Evolutionary conservation across 768 basidiomycete genomes (phyloP).

Genomic region (Pluteus cervinus): DNA sequence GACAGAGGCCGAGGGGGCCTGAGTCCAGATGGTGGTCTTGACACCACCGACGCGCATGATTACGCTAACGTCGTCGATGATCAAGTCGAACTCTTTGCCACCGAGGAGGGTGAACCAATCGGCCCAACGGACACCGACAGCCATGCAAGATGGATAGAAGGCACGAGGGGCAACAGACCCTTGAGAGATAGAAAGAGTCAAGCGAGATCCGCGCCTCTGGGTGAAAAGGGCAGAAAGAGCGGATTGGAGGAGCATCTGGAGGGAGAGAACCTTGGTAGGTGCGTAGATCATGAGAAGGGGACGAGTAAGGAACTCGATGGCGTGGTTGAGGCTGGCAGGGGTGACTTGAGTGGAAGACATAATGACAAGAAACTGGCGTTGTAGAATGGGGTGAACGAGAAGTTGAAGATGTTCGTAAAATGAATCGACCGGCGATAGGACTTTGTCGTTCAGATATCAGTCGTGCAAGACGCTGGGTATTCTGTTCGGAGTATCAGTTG

Average conservation of each 20-base stretch:
- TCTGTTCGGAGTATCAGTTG: too few species aligned
- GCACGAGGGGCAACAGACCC: slow-evolving; percentile 26
- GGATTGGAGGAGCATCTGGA: slow-evolving; percentile 25
- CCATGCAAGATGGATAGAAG: slow-evolving; percentile 28
- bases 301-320: slow-evolving; percentile 29
- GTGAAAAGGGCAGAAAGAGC: slow-evolving; percentile 19
- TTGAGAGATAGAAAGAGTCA: slow-evolving; percentile 23
- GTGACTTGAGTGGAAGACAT: too few species aligned
- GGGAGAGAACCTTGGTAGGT: slow-evolving; percentile 14
- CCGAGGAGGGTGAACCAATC: slow-evolving; percentile 32
- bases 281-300: slow-evolving; percentile 24
- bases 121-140: slow-evolving; percentile 24
- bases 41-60: slow-evolving; percentile 21
- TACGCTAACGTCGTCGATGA: slow-evolving; percentile 22
- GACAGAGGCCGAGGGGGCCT: slow-evolving; percentile 9
- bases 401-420: too few species aligned
- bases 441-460: too few species aligned
- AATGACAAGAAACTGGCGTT: too few species aligned
- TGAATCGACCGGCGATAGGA: too few species aligned
- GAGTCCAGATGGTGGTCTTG: slow-evolving; percentile 16
- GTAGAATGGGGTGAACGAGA: too few species aligned
- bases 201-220: slow-evolving; percentile 10
- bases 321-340: slow-evolving; percentile 21
- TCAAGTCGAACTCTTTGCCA: slow-evolving; percentile 26
- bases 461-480: too few species aligned